Base-by-base conservation (phyloP, 2,329 filamentous ascomycete genomes). In the Scedosporium aurantiacum region DNA sequence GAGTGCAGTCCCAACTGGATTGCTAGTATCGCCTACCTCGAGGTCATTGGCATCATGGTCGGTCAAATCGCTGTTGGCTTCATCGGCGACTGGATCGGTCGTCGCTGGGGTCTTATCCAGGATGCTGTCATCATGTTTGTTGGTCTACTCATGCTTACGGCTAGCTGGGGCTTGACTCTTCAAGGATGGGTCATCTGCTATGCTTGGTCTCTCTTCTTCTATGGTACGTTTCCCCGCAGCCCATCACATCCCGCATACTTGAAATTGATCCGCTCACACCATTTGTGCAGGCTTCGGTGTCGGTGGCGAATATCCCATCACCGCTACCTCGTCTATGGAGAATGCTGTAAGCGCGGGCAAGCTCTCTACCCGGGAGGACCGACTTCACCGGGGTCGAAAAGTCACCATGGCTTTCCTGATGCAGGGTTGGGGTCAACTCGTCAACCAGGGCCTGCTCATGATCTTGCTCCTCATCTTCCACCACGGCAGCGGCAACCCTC, bases 111-210 rank as follows among this genome's bases (percentile, higher is more conserved):
- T 82, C 82, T 97, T 23, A 96, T 97, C 67, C 93, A 97, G 76
- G 93, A 97, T 75, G 93, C 93, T 52, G 65, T 74, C 64, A 92
- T 97, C 79, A 97, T 97, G 93, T 90, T 97, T 67, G 69, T 96
- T 67, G 93, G 93, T 78, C 81, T 97, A 21, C 70, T 96, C 68
- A 94, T 97, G 89, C 82, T 97, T 62, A 95, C 90, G 57, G 90
- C 90, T 63, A 88, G 89, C 25, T 97, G 93, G 93, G 93, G 92
- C 64, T 76, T 88, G 37, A 90, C 84, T 41, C 81, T 95, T 58
- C 87, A 97, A 70, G 92, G 92, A 68, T 97, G 93, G 93, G 89
- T 97, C 62, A 96, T 97, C 70, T 96, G 91, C 81, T 97, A 97
- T 73, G 89, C 88, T 64, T 96, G 90, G 89, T 90, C 90, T 45